Percentiles rank a stretch among this genome's conserved stretches.
Evolutionary conservation across 805 yeast genomes (phyloP).

Genomic region (Candida ponderosae): DNA sequence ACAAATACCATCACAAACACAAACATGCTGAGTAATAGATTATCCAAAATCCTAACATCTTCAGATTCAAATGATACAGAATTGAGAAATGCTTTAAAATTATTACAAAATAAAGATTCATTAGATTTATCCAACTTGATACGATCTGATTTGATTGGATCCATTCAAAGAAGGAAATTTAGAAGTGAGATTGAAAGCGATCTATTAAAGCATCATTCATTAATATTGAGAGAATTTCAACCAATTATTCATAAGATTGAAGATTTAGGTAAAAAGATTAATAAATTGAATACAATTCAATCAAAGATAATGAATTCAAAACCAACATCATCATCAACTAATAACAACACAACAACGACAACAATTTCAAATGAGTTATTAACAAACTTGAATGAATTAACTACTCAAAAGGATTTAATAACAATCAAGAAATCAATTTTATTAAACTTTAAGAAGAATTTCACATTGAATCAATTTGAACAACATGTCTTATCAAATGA

Average conservation of each 20-base stretch:
- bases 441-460: constrained; percentile 46
- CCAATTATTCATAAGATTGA: constrained; percentile 36
- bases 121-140: constrained; percentile 13
- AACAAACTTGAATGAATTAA: constrained; percentile 11
- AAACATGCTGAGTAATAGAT: constrained; percentile 25
- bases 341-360: constrained; percentile 1
- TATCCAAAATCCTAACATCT: constrained; percentile 26
- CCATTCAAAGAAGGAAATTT: constrained; percentile 51
- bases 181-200: constrained; percentile 56
- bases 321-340: constrained; percentile 7
- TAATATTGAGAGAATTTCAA: constrained; percentile 36
- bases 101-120: constrained; percentile 25
- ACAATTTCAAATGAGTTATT: constrained; percentile 9
- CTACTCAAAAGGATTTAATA: constrained; percentile 12
- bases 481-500: constrained; percentile 45
- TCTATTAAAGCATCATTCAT: constrained; percentile 46
- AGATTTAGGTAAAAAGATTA: constrained; percentile 14
- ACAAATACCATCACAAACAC: constrained; percentile 1
- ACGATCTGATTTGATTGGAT: constrained; percentile 40
- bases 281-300: constrained; percentile 11
- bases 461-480: constrained; percentile 67
- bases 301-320: constrained; percentile 1
- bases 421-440: constrained; percentile 44
- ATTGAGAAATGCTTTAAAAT: constrained; percentile 25
- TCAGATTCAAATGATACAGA: constrained; percentile 22